Evolutionary conservation across 441 rosid genomes (phyloP).

Genomic region (Gossypium gossypioides): DNA sequence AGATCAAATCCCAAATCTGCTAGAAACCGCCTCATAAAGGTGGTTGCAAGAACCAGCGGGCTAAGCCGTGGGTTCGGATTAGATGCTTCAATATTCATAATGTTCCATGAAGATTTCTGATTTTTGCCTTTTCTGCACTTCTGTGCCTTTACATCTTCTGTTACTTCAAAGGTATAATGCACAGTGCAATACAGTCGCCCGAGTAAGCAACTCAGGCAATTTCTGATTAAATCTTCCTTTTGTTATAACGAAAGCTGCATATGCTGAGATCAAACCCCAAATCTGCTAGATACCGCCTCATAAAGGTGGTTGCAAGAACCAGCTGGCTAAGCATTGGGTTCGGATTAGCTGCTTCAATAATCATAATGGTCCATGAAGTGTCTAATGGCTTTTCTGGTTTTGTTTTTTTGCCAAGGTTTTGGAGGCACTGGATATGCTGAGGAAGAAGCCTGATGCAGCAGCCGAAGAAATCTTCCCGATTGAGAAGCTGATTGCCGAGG

Average conservation of each 20-base stretch:
- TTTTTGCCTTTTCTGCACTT: neutral
- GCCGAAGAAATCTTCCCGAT: conserved; percentile 55
- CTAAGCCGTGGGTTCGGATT: neutral
- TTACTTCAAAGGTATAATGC: neutral
- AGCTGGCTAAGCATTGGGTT: neutral
- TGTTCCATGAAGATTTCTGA: neutral
- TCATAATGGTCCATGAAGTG: neutral
- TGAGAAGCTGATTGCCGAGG: conserved; percentile 76
- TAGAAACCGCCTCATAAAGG: neutral
- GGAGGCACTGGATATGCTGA: conserved; percentile 62
- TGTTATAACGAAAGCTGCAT: neutral
- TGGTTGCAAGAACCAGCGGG: neutral
- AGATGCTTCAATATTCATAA: neutral
- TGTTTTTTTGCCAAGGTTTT: conserved; percentile 40
- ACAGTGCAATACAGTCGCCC: neutral
- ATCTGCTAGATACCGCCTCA: neutral
- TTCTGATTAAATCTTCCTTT: neutral
- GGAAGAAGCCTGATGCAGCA: conserved; percentile 67
- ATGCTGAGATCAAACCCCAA: neutral
- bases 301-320: neutral
- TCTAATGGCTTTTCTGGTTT: neutral
- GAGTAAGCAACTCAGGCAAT: neutral
- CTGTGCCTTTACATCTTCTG: neutral
- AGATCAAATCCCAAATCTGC: neutral
- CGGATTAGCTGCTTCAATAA: neutral